phyloP scores from a whole-genome alignment of 352 stramenopile species.

The Phytophthora tentaculata region DNA sequence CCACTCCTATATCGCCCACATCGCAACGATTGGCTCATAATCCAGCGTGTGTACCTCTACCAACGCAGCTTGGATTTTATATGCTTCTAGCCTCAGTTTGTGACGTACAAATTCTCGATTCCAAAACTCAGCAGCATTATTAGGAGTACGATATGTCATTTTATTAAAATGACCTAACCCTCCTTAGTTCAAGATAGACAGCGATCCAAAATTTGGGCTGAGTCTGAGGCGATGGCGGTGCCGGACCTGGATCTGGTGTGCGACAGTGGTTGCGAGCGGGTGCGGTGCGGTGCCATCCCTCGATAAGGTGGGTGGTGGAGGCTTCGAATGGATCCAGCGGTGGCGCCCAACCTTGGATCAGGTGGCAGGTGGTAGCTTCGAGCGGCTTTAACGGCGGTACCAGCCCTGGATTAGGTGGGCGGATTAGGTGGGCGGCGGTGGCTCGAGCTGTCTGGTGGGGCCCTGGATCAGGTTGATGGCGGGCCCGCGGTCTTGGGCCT shows the following conservation, averaged over 20 bases:
- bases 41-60: background rate
- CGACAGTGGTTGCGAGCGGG: background rate
- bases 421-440: too few relatives aligned
- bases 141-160: background rate
- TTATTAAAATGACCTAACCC: background rate
- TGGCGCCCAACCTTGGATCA: too few relatives aligned
- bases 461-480: background rate
- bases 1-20: background rate
- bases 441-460: too few relatives aligned
- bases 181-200: background rate
- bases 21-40: background rate
- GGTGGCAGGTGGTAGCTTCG: too few relatives aligned
- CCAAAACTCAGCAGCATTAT: background rate
- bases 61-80: background rate
- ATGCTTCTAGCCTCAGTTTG: background rate
- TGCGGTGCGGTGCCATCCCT: too few relatives aligned
- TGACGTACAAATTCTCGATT: background rate
- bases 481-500: too few relatives aligned
- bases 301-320: too few relatives aligned
- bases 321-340: too few relatives aligned
- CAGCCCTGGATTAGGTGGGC: too few relatives aligned
- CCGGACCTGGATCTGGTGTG: too few relatives aligned
- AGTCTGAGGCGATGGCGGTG: background rate
- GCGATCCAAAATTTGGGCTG: too few relatives aligned
- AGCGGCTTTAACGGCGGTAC: too few relatives aligned